Evolutionary conservation across 164 flowering plant genomes (phyloP).

Genomic region (Magnolia sinica): DNA sequence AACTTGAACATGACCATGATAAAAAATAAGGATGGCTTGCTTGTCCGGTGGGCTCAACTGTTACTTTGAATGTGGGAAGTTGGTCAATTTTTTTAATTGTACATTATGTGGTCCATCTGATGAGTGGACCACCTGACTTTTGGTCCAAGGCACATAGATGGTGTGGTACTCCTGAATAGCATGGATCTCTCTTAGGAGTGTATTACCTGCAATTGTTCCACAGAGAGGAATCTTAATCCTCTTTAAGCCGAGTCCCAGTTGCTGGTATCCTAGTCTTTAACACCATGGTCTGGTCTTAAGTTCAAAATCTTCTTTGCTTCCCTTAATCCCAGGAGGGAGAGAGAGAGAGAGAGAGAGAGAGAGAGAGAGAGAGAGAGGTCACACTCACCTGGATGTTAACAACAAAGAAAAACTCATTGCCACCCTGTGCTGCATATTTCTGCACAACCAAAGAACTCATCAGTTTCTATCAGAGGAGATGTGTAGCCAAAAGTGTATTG

Average conservation of each 20-base stretch:
- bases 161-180: background rate
- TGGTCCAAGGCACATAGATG: background rate
- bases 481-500: background rate
- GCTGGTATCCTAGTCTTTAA: too few species aligned
- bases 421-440: slow-evolving; percentile 72
- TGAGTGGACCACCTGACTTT: background rate
- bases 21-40: background rate
- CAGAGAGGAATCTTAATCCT: too few species aligned
- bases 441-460: slow-evolving; percentile 25
- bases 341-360: too few species aligned
- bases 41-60: background rate
- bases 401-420: slow-evolving; percentile 82
- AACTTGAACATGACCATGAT: too few species aligned
- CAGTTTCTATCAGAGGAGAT: background rate
- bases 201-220: too few species aligned
- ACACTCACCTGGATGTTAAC: slow-evolving; percentile 81
- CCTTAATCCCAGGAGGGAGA: too few species aligned
- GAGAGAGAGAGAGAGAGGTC: background rate
- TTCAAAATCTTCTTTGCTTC: too few species aligned
- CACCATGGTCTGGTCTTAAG: too few species aligned
- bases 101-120: background rate
- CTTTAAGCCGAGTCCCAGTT: too few species aligned
- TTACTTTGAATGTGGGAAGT: background rate
- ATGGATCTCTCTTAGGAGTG: background rate
- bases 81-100: background rate